Evolutionary conservation across 345 rosid species (phyloP).

Genomic region (Bruguiera sexangula): DNA sequence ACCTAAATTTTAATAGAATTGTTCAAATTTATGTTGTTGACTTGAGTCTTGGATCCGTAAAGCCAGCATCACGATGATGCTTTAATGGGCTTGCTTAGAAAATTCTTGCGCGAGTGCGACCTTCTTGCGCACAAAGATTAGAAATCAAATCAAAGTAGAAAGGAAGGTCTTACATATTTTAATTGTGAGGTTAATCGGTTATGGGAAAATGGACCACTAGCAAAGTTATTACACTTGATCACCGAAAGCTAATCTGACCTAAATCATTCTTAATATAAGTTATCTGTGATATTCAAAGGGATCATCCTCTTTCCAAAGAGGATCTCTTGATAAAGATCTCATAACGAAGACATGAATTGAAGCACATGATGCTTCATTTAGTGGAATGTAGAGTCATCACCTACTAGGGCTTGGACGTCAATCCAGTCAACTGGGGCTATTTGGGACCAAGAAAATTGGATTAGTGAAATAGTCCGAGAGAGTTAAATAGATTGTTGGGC

Average conservation of each 20-base stretch:
- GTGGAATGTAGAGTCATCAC: constrained; percentile 53
- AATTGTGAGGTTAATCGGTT: neutral
- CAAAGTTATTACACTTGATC: constrained; percentile 7
- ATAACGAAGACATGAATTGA: constrained; percentile 8
- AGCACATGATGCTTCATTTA: constrained; percentile 35
- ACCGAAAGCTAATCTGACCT: constrained; percentile 17
- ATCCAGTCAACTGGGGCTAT: constrained; percentile 24
- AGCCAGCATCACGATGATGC: constrained; percentile 14
- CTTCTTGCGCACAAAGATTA: neutral
- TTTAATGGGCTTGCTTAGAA: neutral
- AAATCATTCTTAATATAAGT: constrained; percentile 15
- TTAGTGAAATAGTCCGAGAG: constrained; percentile 10
- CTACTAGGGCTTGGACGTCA: constrained; percentile 26
- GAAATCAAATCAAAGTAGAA: neutral
- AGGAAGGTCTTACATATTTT: neutral
- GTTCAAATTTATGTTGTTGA: neutral
- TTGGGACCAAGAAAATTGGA: constrained; percentile 9
- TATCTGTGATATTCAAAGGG: constrained; percentile 6
- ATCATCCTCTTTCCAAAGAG: constrained; percentile 22
- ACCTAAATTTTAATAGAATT: too few relatives aligned
- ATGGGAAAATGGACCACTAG: neutral
- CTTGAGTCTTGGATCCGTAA: constrained; percentile 15
- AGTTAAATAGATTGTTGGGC: neutral
- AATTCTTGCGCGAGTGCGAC: constrained; percentile 2
- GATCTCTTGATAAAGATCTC: constrained; percentile 22